Evolutionary conservation across 768 basidiomycete species (phyloP).

Genomic region (Xerocomellus dryophilus): DNA sequence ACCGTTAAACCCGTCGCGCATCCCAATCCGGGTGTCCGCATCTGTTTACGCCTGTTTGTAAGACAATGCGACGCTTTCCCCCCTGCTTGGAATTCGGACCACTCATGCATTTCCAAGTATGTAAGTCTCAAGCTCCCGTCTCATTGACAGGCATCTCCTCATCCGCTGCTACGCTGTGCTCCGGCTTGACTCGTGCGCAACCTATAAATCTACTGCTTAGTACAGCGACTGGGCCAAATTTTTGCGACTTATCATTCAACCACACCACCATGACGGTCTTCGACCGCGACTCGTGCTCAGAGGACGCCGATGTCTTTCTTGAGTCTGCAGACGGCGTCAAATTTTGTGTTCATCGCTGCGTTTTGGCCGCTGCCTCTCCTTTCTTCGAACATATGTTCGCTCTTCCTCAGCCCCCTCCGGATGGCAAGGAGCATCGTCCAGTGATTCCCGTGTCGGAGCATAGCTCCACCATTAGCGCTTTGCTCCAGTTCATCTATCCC

Average conservation of each 20-base stretch:
- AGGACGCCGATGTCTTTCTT: conserved; percentile 54
- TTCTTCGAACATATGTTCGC: conserved; percentile 71
- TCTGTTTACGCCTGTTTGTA: conserved; percentile 28
- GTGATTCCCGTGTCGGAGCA: conserved; percentile 57
- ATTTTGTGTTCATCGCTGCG: conserved; percentile 60
- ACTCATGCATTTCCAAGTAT: conserved; percentile 10
- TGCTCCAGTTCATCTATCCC: conserved; percentile 64
- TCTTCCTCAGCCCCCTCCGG: conserved; percentile 49
- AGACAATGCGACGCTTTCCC: not conserved
- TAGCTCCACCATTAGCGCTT: conserved; percentile 40
- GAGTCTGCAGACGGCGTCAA: conserved; percentile 43
- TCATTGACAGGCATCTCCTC: not conserved
- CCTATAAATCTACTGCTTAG: conserved; percentile 21
- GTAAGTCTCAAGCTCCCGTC: conserved; percentile 16
- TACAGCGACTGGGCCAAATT: not conserved
- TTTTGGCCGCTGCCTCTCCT: conserved; percentile 61
- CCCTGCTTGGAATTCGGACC: conserved; percentile 16
- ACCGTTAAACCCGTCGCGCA: conserved; percentile 28
- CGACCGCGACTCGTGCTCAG: conserved; percentile 39
- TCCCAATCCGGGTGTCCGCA: not conserved
- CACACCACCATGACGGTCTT: conserved; percentile 26
- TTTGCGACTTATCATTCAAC: not conserved
- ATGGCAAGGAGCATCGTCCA: conserved; percentile 33
- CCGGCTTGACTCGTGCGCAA: conserved; percentile 4
- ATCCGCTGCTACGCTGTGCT: not conserved